A percentile compares a stretch with the other conserved stretches of the same genome.
Conservation (phyloP, 805 yeast species). For the Schizosaccharomyces cryophilus region DNA sequence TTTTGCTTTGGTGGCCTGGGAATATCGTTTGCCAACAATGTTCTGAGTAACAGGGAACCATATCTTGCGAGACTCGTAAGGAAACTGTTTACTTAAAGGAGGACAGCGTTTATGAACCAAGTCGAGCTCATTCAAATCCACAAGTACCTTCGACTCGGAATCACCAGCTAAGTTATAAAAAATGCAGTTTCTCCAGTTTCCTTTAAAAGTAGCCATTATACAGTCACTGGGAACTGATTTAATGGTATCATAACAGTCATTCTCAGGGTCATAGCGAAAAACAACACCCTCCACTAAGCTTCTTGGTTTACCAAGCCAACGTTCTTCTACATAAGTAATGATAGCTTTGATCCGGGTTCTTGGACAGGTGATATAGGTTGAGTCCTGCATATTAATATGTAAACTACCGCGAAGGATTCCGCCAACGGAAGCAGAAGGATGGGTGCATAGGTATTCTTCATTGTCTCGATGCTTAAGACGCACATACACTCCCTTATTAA, state of each 20-base stretch:
- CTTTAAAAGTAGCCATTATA: neutral
- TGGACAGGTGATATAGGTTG: neutral
- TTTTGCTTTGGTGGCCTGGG: neutral
- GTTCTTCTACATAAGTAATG: neutral
- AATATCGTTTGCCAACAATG: neutral
- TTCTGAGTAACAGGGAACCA: constrained; percentile 1
- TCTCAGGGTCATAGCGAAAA: neutral
- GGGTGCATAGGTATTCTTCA: constrained; percentile 2
- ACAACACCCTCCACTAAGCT: neutral
- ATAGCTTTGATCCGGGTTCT: neutral
- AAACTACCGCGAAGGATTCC: constrained; percentile 1
- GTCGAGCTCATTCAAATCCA: neutral
- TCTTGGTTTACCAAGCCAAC: constrained; percentile 3
- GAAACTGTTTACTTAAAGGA: neutral
- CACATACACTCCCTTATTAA: neutral
- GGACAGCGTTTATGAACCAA: neutral
- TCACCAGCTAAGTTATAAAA: neutral
- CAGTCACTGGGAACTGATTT: neutral
- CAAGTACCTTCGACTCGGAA: neutral
- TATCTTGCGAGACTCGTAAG: neutral
- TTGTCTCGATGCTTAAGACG: neutral
- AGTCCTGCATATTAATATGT: neutral
- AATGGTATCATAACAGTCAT: neutral
- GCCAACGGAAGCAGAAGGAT: constrained; percentile 1
- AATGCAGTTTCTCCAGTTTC: neutral